Conservation (phyloP, 352 stramenopile genomes). For the Peronosclerospora sorghi region DNA sequence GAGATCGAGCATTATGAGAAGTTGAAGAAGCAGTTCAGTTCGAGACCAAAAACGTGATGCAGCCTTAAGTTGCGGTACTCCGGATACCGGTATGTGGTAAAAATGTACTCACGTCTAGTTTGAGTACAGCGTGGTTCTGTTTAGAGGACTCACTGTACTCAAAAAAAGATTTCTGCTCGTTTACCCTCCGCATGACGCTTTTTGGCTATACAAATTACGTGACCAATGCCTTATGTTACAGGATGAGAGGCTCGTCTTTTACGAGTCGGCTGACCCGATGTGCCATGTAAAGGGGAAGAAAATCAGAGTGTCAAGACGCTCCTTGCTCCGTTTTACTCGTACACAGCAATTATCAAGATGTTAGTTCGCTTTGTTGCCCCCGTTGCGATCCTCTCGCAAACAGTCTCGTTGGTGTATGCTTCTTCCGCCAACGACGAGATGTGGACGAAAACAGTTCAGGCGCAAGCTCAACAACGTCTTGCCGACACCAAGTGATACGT, state of each 20-base stretch:
- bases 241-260: too few species aligned
- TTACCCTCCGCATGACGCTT: conserved; percentile 1
- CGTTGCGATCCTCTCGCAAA: neutral
- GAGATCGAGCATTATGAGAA: conserved; percentile 84
- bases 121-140: conserved; percentile 2
- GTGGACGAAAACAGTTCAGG: conserved; percentile 18
- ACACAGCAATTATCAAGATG: conserved; percentile 9
- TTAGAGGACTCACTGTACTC: neutral
- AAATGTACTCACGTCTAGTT: neutral
- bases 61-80: too few species aligned
- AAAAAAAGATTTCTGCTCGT: conserved; percentile 6
- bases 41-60: conserved; percentile 33
- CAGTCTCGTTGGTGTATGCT: conserved; percentile 6
- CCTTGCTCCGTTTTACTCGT: too few species aligned
- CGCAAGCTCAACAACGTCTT: conserved; percentile 20
- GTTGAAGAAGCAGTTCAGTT: conserved; percentile 80
- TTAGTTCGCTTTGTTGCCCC: conserved; percentile 1
- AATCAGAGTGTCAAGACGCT: too few species aligned
- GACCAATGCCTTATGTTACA: conserved; percentile 2
- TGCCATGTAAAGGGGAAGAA: conserved; percentile 3
- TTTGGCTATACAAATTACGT: conserved; percentile 10
- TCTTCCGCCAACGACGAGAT: conserved; percentile 1
- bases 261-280: neutral
- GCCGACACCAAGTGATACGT: conserved; percentile 8
- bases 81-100: neutral